Conservation (phyloP, 257 asterid species). For the Przewalskia tangutica region DNA sequence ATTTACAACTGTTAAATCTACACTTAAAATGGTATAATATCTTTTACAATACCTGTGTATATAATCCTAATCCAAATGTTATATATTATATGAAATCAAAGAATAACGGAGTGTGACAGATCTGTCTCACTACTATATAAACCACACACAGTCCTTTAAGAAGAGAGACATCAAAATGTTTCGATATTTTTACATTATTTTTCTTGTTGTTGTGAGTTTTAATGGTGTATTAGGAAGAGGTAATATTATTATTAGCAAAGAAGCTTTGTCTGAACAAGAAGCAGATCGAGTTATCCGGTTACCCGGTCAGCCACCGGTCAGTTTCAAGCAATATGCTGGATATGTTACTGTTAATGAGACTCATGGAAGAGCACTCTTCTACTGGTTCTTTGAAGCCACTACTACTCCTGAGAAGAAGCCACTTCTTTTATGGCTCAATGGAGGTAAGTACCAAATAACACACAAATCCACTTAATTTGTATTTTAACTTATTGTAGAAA, state of each 20-base stretch:
- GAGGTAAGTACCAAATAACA: slow-evolving; percentile 30
- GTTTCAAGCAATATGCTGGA: slow-evolving; percentile 62
- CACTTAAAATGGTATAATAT: too few relatives aligned
- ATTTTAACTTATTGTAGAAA: too few relatives aligned
- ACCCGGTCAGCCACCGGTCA: slow-evolving; percentile 65
- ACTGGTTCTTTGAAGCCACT: slow-evolving; percentile 74
- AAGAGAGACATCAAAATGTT: not conserved
- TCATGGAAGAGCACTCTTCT: slow-evolving; percentile 71
- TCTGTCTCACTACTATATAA: slow-evolving; percentile 15
- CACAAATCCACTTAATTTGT: not conserved
- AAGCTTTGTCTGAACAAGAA: slow-evolving; percentile 21
- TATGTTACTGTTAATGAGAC: slow-evolving; percentile 53
- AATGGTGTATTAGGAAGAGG: not conserved
- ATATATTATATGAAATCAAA: not conserved
- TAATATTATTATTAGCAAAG: not conserved
- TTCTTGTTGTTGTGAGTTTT: not conserved
- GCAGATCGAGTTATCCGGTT: slow-evolving; percentile 45
- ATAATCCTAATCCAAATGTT: not conserved
- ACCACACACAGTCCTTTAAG: slow-evolving; percentile 5
- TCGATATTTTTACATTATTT: not conserved
- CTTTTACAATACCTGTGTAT: not conserved
- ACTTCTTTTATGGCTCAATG: slow-evolving; percentile 67
- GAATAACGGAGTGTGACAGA: not conserved
- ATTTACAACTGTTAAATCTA: not conserved
- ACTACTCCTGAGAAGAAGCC: slow-evolving; percentile 30